phyloP scores from a whole-genome alignment of 108 stramenopile species.

The Mediolabrus comicus region DNA sequence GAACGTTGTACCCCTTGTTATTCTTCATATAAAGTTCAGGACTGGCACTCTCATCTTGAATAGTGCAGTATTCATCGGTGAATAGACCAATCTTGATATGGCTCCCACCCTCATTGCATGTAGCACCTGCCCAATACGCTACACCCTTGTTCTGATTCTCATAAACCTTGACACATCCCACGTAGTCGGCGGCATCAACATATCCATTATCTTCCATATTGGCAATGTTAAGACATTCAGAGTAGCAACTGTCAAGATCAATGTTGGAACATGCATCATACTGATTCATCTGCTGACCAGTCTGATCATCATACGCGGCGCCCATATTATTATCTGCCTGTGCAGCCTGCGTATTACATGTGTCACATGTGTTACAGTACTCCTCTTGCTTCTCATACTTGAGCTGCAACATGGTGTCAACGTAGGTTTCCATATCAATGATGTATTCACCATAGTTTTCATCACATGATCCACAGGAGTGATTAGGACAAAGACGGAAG shows the following conservation, averaged over 20 bases:
- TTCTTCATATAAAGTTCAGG: slow-evolving; percentile 76
- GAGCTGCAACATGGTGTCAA: slow-evolving; percentile 65
- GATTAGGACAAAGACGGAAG: slow-evolving; percentile 81
- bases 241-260: slow-evolving; percentile 69
- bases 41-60: slow-evolving; percentile 50
- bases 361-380: slow-evolving; percentile 73
- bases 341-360: slow-evolving; percentile 27
- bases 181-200: slow-evolving; percentile 64
- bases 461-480: slow-evolving; percentile 59
- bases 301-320: background rate
- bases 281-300: background rate
- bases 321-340: slow-evolving; percentile 8
- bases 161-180: slow-evolving; percentile 59
- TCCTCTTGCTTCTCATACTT: slow-evolving; percentile 65
- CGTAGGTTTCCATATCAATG: slow-evolving; percentile 74
- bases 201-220: slow-evolving; percentile 71
- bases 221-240: slow-evolving; percentile 77
- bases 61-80: slow-evolving; percentile 65
- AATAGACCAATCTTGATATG: slow-evolving; percentile 88
- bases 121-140: slow-evolving; percentile 73
- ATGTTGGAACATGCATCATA: slow-evolving; percentile 12
- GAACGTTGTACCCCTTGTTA: slow-evolving; percentile 62
- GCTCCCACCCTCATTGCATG: slow-evolving; percentile 59
- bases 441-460: slow-evolving; percentile 85
- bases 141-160: slow-evolving; percentile 58